A percentile compares a stretch with the other conserved stretches of the same genome.
Conservation (phyloP, 108 stramenopile species). For the Poteriospumella lacustris region DNA sequence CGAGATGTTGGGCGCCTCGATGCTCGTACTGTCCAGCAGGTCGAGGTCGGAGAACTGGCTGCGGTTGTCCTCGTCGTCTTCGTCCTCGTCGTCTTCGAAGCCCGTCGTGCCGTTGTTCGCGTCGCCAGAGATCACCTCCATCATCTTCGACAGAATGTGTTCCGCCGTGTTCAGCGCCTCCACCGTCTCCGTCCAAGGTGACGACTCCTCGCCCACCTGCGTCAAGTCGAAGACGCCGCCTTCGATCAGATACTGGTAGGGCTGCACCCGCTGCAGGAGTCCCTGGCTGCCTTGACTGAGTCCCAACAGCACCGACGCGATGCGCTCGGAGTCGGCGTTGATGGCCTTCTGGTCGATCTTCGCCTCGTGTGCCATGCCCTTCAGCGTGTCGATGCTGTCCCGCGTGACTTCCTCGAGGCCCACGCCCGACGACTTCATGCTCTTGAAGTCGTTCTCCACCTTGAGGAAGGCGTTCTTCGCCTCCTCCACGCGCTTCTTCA, state of each 20-base stretch:
- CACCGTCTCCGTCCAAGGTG: conserved; percentile 26
- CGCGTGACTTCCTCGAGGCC: background rate
- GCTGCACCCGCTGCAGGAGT: conserved; percentile 17
- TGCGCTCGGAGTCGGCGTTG: conserved; percentile 24
- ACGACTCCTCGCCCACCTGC: conserved; percentile 20
- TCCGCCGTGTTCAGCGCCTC: conserved; percentile 18
- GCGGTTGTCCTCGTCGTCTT: conserved; percentile 12
- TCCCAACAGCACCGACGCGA: conserved; percentile 11
- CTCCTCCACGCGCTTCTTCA: background rate
- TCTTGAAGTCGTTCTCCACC: background rate
- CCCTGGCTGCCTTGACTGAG: conserved; percentile 18
- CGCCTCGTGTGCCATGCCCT: background rate
- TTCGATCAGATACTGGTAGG: conserved; percentile 1
- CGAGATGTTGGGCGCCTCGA: conserved; percentile 13
- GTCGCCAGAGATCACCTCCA: conserved; percentile 23
- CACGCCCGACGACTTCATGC: background rate
- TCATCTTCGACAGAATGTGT: conserved; percentile 24
- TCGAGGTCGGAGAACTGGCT: no score
- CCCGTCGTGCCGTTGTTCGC: background rate
- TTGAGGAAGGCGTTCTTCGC: conserved; percentile 20
- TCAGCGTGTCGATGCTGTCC: background rate
- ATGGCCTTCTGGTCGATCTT: conserved; percentile 5
- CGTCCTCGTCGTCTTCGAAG: background rate
- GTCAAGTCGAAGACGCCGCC: conserved; percentile 25
- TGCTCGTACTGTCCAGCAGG: no score